These are phyloP conservation scores for Cystofilobasidium macerans DNA, from an alignment of 768 basidiomycete species.

Conservation along the genomic window DNA sequence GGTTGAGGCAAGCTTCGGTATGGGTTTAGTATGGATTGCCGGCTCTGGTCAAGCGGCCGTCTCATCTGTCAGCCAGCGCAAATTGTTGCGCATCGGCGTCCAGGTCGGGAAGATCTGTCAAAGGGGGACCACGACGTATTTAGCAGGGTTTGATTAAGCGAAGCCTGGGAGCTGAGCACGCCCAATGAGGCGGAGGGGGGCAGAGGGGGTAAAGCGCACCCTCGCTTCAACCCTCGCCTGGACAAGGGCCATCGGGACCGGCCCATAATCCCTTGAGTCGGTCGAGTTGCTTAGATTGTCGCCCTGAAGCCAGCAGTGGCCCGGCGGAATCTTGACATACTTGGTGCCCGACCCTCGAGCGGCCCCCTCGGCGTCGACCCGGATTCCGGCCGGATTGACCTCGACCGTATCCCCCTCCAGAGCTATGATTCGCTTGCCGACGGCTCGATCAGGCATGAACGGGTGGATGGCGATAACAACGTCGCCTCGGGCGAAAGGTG, in stretches of 20 bases:
- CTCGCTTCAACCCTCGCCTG: constrained; percentile 47
- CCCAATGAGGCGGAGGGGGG: too few relatives aligned
- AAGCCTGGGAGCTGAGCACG: too few relatives aligned
- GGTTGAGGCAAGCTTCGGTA: too few relatives aligned
- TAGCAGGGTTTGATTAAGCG: too few relatives aligned
- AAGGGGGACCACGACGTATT: too few relatives aligned
- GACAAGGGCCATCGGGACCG: constrained; percentile 71
- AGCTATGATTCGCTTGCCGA: constrained; percentile 24
- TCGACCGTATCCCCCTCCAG: constrained; percentile 24
- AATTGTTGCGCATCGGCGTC: constrained; percentile 9
- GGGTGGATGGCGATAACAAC: constrained; percentile 21
- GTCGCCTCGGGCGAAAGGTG: constrained; percentile 17
- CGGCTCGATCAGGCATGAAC: constrained; percentile 11
- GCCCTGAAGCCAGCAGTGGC: constrained; percentile 81
- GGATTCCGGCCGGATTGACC: constrained; percentile 18
- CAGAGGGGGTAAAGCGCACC: constrained; percentile 22
- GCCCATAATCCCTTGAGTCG: constrained; percentile 88
- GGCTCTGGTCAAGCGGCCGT: background rate
- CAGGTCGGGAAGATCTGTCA: constrained; percentile 7
- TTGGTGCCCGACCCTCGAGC: constrained; percentile 41
- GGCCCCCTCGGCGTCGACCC: constrained; percentile 2
- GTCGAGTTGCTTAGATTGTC: constrained; percentile 74
- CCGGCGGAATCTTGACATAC: constrained; percentile 59
- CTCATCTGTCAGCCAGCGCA: constrained; percentile 9
- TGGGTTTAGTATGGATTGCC: too few relatives aligned